Evolutionary conservation across 176 grass and related monocot species (phyloP).

Genomic region (Rhynchospora pubera): DNA sequence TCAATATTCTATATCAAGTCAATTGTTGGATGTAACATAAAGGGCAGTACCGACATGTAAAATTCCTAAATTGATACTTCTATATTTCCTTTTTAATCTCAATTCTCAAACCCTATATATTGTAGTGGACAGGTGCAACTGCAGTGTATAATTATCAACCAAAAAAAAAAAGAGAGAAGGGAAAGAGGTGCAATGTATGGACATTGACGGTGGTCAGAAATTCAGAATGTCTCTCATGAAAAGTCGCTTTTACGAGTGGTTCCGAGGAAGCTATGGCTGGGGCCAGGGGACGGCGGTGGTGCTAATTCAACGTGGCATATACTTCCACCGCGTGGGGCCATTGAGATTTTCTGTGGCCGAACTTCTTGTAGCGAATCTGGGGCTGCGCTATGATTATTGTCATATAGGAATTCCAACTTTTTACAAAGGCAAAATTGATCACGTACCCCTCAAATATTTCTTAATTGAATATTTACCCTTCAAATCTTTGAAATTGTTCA

Average conservation of each 20-base stretch:
- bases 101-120: too few relatives aligned
- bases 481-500: too few relatives aligned
- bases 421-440: too few relatives aligned
- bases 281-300: background rate
- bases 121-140: too few relatives aligned
- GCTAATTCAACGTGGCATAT: background rate
- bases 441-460: too few relatives aligned
- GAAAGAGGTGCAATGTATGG: background rate
- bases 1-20: background rate
- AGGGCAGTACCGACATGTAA: background rate
- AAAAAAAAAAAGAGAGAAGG: too few relatives aligned
- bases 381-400: too few relatives aligned
- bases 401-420: too few relatives aligned
- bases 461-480: too few relatives aligned
- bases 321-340: background rate
- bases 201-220: background rate
- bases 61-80: background rate
- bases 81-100: background rate
- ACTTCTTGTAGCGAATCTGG: background rate
- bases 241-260: background rate
- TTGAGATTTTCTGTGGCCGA: background rate
- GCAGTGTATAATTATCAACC: too few relatives aligned
- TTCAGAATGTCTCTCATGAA: background rate
- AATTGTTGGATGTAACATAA: background rate
- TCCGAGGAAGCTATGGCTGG: background rate